phyloP scores from a whole-genome alignment of 768 basidiomycete species.

The Termitomyces sp. region DNA sequence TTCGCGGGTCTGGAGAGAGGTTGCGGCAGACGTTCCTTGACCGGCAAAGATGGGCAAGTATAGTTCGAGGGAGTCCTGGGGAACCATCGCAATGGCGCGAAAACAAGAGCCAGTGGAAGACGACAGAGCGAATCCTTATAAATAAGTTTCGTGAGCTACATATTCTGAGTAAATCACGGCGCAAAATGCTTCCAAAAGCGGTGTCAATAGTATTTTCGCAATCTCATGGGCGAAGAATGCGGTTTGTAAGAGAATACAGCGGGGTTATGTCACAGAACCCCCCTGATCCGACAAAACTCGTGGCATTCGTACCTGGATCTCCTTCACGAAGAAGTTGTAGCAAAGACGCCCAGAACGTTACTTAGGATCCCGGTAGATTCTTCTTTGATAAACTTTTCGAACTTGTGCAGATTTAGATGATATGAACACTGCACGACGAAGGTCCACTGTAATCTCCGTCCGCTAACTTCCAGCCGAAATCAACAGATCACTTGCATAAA shows the following conservation, averaged over 20 bases:
- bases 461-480: background rate
- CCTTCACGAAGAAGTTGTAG: conserved; percentile 4
- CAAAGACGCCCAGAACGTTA: conserved; percentile 3
- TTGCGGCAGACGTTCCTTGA: conserved; percentile 39
- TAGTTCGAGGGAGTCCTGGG: conserved; percentile 6
- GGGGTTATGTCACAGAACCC: conserved; percentile 11
- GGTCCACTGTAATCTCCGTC: conserved; percentile 15
- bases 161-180: conserved; percentile 10
- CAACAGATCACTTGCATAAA: background rate
- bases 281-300: conserved; percentile 3
- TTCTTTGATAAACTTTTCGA: background rate
- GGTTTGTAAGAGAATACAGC: conserved; percentile 13
- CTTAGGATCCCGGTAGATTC: background rate
- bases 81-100: conserved; percentile 7
- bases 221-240: conserved; percentile 9
- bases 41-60: conserved; percentile 51
- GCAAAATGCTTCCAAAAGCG: conserved; percentile 12
- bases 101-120: background rate
- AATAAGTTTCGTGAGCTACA: conserved; percentile 13
- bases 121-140: conserved; percentile 12
- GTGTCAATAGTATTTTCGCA: conserved; percentile 13
- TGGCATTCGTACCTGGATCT: conserved; percentile 16
- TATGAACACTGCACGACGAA: background rate
- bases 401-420: background rate
- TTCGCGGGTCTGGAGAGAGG: conserved; percentile 23